Evolutionary conservation across 2,329 filamentous ascomycete genomes (phyloP), one percentile per base, ranked within the genome.

Genomic region (Cordyceps tenuipes): DNA sequence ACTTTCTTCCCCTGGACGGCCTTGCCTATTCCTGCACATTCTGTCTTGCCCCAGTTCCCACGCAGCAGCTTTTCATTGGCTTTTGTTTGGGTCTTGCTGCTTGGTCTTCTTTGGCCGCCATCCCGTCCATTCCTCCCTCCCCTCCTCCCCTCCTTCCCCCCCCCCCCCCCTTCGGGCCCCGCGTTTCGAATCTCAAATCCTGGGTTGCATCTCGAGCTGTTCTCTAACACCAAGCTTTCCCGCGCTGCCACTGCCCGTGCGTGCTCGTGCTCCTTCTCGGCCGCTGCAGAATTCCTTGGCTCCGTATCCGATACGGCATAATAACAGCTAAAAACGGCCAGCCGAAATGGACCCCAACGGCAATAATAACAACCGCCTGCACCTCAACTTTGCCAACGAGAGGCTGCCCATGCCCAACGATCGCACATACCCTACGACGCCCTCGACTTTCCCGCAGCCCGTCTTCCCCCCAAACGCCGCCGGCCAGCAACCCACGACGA

Each of bases 371-470:
- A 83, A 83, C 65, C 81, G 83, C 61, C 79, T 88, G 60, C 81
- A 83, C 70, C 80, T 89, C 70, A 88, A 88, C 74, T 83, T 86
- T 67, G 82, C 82, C 71, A 85, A 84, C 73, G 83, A 86, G 67
- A 84, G 85, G 68, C 81, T 85, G 62, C 77, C 79, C 63, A 75
- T 83, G 60, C 68, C 74, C 68, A 81, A 79, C 72, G 87, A 88
- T 72, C 82, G 87, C 71, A 79, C 85, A 66, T 91, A 90, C 79
- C 89, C 88, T 66, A 91, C 93, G 57, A 97, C 93, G 10, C 93
- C 93, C 57, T 97, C 93, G 65, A 96, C 92, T 62, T 97, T 97
- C 71, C 93, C 93, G 13, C 93, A 97, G 76, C 92, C 92, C 62
- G 89, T 96, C 72, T 84, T 82, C 66, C 77, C 79, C 61, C 64